A percentile compares a stretch with the other conserved stretches of the same genome.
Evolutionary conservation across 164 flowering plant genomes (phyloP).

Genomic region (Piper longum): DNA sequence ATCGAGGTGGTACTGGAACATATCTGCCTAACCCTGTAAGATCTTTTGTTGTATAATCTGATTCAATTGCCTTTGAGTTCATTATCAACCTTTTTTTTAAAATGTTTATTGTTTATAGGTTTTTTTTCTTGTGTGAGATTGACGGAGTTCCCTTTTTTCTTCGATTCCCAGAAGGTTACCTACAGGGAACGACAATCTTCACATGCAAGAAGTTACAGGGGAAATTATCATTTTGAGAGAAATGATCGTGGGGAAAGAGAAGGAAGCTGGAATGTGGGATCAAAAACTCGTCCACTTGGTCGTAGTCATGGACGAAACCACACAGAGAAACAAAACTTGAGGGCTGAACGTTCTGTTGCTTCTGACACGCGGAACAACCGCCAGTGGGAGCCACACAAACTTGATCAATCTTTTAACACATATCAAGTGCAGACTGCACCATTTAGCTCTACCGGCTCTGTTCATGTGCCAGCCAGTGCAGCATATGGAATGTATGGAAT

Average conservation of each 20-base stretch:
- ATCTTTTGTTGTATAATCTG: slow-evolving; percentile 3
- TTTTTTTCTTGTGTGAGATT: not conserved
- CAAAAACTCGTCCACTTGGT: slow-evolving; percentile 47
- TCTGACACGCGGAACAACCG: slow-evolving; percentile 46
- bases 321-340: slow-evolving; percentile 45
- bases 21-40: slow-evolving; percentile 96
- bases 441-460: slow-evolving; percentile 26
- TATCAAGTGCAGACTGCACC: slow-evolving; percentile 60
- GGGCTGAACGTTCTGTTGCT: slow-evolving; percentile 32
- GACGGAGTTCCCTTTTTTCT: not conserved
- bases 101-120: no score
- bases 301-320: slow-evolving; percentile 55
- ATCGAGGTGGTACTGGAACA: slow-evolving; percentile 96
- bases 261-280: slow-evolving; percentile 57
- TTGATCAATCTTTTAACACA: slow-evolving; percentile 27
- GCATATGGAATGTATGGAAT: slow-evolving; percentile 62
- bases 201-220: slow-evolving; percentile 38
- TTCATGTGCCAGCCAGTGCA: slow-evolving; percentile 34
- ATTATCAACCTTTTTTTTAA: no score
- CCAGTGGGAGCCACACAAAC: slow-evolving; percentile 48
- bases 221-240: slow-evolving; percentile 49
- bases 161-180: slow-evolving; percentile 44
- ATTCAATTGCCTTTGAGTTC: not conserved
- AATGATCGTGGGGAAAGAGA: slow-evolving; percentile 72
- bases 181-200: slow-evolving; percentile 57